A percentile compares a stretch with the other conserved stretches of the same genome.
phyloP scores from a whole-genome alignment of 2,329 filamentous ascomycete species.

The Aspergillus spinulosporus region DNA sequence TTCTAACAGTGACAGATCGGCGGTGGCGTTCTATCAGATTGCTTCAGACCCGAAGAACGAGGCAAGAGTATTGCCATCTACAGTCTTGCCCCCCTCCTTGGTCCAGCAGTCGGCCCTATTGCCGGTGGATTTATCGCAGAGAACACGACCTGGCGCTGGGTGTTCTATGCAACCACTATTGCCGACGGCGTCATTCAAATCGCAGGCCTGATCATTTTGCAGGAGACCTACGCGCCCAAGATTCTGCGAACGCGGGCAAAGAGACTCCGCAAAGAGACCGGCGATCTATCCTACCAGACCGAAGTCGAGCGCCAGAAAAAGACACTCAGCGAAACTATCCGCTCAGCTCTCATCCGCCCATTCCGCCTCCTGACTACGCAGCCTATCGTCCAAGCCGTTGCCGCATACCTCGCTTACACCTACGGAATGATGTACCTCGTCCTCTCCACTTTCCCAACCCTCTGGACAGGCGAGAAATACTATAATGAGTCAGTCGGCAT shows the following conservation, averaged over 20 bases:
- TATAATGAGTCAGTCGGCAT: slow-evolving; percentile 60
- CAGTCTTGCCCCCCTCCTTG: slow-evolving; percentile 63
- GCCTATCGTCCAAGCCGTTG: slow-evolving; percentile 59
- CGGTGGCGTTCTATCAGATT: slow-evolving; percentile 56
- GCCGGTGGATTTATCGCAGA: slow-evolving; percentile 65
- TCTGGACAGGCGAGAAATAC: slow-evolving; percentile 53
- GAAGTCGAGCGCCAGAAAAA: slow-evolving; percentile 42
- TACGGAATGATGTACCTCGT: slow-evolving; percentile 66
- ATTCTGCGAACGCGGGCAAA: slow-evolving; percentile 61
- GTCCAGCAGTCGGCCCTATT: slow-evolving; percentile 66
- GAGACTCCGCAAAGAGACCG: slow-evolving; percentile 45
- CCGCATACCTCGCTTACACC: slow-evolving; percentile 57
- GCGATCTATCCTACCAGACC: slow-evolving; percentile 40
- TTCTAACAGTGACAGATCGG: slow-evolving; percentile 38
- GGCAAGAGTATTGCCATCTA: slow-evolving; percentile 65
- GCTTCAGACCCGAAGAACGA: slow-evolving; percentile 62
- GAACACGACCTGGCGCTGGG: slow-evolving; percentile 69
- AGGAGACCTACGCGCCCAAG: slow-evolving; percentile 66
- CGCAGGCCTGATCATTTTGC: slow-evolving; percentile 61
- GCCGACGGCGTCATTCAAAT: slow-evolving; percentile 61
- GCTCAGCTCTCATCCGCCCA: slow-evolving; percentile 54
- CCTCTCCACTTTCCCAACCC: slow-evolving; percentile 60
- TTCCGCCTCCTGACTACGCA: slow-evolving; percentile 59
- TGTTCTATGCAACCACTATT: slow-evolving; percentile 68
- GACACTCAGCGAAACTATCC: slow-evolving; percentile 32